Percentiles rank a stretch among this genome's conserved stretches.
These are phyloP conservation scores for Leptodontidium sp. DNA, from an alignment of 2,329 filamentous ascomycete species.

Conservation along the genomic window DNA sequence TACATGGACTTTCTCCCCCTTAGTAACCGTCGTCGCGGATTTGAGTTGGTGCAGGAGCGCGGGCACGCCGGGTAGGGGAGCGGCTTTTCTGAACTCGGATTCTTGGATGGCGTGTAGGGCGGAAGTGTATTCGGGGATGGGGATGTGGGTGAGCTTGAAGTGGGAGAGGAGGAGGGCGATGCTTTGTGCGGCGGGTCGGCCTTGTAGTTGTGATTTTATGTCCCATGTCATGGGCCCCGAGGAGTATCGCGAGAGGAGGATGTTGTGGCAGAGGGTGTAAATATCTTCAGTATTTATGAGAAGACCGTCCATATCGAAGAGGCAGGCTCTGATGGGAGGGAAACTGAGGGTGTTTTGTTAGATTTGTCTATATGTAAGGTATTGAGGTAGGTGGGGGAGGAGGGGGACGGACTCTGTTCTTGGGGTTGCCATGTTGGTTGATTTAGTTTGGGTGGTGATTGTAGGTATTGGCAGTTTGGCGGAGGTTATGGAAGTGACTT, in stretches of 20 bases:
- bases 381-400: neutral
- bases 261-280: conserved; percentile 86
- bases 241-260: conserved; percentile 77
- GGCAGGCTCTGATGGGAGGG: conserved; percentile 83
- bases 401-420: conserved; percentile 33
- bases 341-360: conserved; percentile 58
- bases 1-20: conserved; percentile 67
- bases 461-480: neutral
- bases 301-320: conserved; percentile 99
- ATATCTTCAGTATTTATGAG: conserved; percentile 92
- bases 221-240: conserved; percentile 82
- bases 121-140: conserved; percentile 70
- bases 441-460: neutral
- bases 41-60: conserved; percentile 69
- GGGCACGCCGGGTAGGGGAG: conserved; percentile 80
- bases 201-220: conserved; percentile 82
- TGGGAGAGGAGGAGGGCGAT: conserved; percentile 75
- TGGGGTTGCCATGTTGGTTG: conserved; percentile 29
- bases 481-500: no score
- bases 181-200: conserved; percentile 49
- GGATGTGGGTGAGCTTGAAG: conserved; percentile 75
- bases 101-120: conserved; percentile 71
- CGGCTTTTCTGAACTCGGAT: conserved; percentile 73
- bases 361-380: neutral
- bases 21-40: conserved; percentile 31